These are phyloP conservation scores for Aspergillus bombycis DNA, from an alignment of 2,329 filamentous ascomycete species.

Conservation along the genomic window DNA sequence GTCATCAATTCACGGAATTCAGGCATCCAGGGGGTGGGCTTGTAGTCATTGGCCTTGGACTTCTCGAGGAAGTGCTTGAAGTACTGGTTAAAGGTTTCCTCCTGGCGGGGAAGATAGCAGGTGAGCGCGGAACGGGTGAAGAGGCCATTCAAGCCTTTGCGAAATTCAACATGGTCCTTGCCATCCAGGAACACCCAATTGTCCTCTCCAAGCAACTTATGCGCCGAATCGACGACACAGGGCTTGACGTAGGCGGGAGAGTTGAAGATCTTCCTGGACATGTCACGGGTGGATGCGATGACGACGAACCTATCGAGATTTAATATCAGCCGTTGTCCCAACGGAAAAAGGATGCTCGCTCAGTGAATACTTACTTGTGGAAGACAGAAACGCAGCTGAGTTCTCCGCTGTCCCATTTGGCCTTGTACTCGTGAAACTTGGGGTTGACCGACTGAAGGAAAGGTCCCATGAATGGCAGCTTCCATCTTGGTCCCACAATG, in stretches of 20 bases:
- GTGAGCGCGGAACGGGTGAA: slow-evolving; percentile 91
- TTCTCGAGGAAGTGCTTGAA: slow-evolving; percentile 77
- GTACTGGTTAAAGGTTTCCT: slow-evolving; percentile 87
- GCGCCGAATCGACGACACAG: slow-evolving; percentile 90
- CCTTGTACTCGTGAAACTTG: slow-evolving; percentile 86
- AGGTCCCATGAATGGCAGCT: slow-evolving; percentile 88
- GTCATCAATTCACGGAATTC: slow-evolving; percentile 94
- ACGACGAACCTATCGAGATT: slow-evolving; percentile 73
- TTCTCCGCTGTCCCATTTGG: slow-evolving; percentile 88
- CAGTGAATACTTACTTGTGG: slow-evolving; percentile 74
- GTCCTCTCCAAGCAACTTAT: slow-evolving; percentile 86
- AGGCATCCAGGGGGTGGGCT: slow-evolving; percentile 85
- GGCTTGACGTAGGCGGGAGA: slow-evolving; percentile 90
- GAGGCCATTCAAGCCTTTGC: slow-evolving; percentile 91
- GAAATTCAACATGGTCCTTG: slow-evolving; percentile 92
- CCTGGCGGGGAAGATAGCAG: slow-evolving; percentile 85
- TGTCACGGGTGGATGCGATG: slow-evolving; percentile 90
- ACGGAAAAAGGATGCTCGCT: neutral
- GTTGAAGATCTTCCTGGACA: slow-evolving; percentile 96
- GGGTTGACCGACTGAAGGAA: slow-evolving; percentile 92
- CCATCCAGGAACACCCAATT: slow-evolving; percentile 99
- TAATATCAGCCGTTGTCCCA: slow-evolving; percentile 1
- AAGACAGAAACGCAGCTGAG: slow-evolving; percentile 98
- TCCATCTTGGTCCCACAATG: slow-evolving; percentile 74
- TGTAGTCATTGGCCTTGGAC: slow-evolving; percentile 70